phyloP scores from a whole-genome alignment of 2,329 filamentous ascomycete species.

The Calycina herbarum region DNA sequence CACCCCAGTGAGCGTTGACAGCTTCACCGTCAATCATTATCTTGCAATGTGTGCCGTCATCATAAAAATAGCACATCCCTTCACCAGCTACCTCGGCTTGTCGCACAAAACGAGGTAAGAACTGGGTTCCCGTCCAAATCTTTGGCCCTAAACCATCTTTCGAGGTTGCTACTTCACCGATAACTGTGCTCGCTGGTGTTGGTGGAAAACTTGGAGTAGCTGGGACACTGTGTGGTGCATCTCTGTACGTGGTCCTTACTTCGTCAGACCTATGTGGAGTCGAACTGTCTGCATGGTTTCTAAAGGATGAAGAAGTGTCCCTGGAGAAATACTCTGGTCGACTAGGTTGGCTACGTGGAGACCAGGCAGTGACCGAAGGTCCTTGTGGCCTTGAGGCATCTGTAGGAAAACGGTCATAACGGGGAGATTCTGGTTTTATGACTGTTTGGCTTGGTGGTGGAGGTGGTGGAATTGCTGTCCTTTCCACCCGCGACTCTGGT shows the following conservation, averaged over 20 bases:
- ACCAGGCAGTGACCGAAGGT: slow-evolving; percentile 31
- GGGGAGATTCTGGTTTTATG: slow-evolving; percentile 33
- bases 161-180: slow-evolving; percentile 36
- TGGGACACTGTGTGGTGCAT: slow-evolving; percentile 23
- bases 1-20: slow-evolving; percentile 89
- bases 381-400: slow-evolving; percentile 24
- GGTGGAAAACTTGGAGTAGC: slow-evolving; percentile 29
- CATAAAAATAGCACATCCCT: slow-evolving; percentile 81
- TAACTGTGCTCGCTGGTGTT: slow-evolving; percentile 28
- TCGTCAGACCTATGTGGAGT: slow-evolving; percentile 30
- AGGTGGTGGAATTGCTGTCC: slow-evolving; percentile 31
- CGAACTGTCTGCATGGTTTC: slow-evolving; percentile 28
- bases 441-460: slow-evolving; percentile 21
- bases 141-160: slow-evolving; percentile 66
- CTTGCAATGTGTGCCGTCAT: slow-evolving; percentile 80
- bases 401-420: slow-evolving; percentile 29
- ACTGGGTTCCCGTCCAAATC: slow-evolving; percentile 69
- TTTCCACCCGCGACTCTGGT: slow-evolving; percentile 28
- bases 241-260: slow-evolving; percentile 27
- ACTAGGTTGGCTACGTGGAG: slow-evolving; percentile 30
- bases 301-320: slow-evolving; percentile 36
- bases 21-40: slow-evolving; percentile 81
- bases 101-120: slow-evolving; percentile 64
- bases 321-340: slow-evolving; percentile 32
- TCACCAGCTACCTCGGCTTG: slow-evolving; percentile 72